Percentiles rank a stretch among this genome's conserved stretches.
Evolutionary conservation across 202 grass and related monocot species (phyloP).

Genomic region (Carex arenaria): DNA sequence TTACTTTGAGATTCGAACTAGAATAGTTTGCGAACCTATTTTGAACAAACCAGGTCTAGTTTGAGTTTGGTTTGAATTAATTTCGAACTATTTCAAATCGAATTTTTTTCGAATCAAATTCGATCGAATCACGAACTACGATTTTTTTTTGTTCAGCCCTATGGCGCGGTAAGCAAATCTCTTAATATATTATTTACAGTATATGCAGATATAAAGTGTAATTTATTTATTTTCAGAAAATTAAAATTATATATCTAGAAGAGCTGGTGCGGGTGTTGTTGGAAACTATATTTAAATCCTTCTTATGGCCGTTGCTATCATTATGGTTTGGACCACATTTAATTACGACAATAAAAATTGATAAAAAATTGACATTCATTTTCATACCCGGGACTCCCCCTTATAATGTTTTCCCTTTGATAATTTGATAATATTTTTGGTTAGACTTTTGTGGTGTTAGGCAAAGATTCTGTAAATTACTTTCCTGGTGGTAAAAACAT

Average conservation of each 20-base stretch:
- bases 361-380: background rate
- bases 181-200: too few species aligned
- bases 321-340: background rate
- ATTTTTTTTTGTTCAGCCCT: too few species aligned
- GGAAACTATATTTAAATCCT: constrained; percentile 9
- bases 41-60: too few species aligned
- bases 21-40: too few species aligned
- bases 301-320: constrained; percentile 12
- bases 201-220: background rate
- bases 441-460: background rate
- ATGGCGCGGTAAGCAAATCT: too few species aligned
- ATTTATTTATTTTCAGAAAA: background rate
- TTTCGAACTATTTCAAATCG: too few species aligned
- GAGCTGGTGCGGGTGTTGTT: constrained; percentile 6
- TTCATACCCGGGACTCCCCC: background rate
- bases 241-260: background rate
- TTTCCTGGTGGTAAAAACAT: background rate
- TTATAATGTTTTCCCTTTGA: background rate
- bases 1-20: too few species aligned
- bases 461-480: background rate
- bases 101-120: too few species aligned
- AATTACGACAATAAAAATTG: background rate
- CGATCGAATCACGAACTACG: too few species aligned
- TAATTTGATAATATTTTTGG: background rate
- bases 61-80: too few species aligned